Evolutionary conservation across 2,329 filamentous ascomycete genomes (phyloP).

Genomic region (Apiospora kogelbergensis): DNA sequence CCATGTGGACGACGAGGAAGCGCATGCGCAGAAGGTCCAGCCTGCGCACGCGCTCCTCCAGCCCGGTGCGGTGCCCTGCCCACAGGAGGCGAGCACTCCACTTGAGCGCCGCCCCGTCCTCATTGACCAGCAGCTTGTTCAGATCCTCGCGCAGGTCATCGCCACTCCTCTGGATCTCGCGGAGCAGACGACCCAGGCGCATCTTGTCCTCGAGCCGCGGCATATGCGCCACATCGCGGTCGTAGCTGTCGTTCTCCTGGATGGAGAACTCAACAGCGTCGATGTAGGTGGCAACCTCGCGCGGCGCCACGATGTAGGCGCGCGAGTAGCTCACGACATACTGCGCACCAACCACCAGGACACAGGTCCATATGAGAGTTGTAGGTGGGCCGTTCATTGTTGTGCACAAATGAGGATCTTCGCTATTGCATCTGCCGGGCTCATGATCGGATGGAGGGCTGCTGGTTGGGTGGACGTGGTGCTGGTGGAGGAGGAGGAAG

Average conservation of each 20-base stretch:
- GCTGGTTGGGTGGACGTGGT: slow-evolving; percentile 1
- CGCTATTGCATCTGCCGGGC: neutral
- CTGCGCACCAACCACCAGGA: slow-evolving; percentile 56
- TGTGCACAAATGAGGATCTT: neutral
- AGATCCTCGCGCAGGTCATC: slow-evolving; percentile 63
- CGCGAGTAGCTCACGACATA: slow-evolving; percentile 50
- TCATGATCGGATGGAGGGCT: neutral
- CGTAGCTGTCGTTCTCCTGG: slow-evolving; percentile 64
- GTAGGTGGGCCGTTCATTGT: slow-evolving; percentile 4
- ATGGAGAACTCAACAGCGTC: slow-evolving; percentile 63
- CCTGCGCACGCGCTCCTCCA: slow-evolving; percentile 59
- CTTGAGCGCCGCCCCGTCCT: slow-evolving; percentile 45
- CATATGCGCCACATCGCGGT: slow-evolving; percentile 58
- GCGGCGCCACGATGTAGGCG: slow-evolving; percentile 58
- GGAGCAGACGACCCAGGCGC: slow-evolving; percentile 55
- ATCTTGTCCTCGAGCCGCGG: slow-evolving; percentile 62
- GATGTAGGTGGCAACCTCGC: slow-evolving; percentile 57
- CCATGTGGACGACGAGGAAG: slow-evolving; percentile 65
- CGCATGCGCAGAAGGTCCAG: slow-evolving; percentile 64
- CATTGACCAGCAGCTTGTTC: slow-evolving; percentile 41
- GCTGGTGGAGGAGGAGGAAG: neutral
- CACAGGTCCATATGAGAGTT: slow-evolving; percentile 47
- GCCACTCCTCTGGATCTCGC: slow-evolving; percentile 60
- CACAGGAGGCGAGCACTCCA: slow-evolving; percentile 55
- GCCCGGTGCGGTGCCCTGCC: slow-evolving; percentile 51